Evolutionary conservation across 2,329 filamentous ascomycete species (phyloP), one percentile per base, ranked within the genome.

Genomic region (Pyricularia grisea): DNA sequence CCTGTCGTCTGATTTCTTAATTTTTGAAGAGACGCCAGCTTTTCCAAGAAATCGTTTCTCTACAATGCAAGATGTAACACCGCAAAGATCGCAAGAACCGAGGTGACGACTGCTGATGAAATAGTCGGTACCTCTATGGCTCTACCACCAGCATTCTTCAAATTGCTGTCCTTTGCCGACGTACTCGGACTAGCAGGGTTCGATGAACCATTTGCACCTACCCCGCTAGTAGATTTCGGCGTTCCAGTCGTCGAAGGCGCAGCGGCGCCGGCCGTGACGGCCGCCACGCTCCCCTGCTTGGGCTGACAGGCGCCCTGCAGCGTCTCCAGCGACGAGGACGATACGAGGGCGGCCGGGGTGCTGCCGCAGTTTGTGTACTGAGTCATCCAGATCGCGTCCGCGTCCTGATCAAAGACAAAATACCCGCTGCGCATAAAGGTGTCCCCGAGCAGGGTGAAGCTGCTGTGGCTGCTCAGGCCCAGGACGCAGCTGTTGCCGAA

Each of bases 391-490:
- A 84, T 78, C 27, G 76, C 77, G 72, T 84, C 76, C 69, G 79
- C 79, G 63, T 83, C 81, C 69, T 85, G 80, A 72, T 87, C 84
- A 68, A 86, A 85, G 68, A 86, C 83, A 67, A 80, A 83, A 71
- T 86, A 87, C 27, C 84, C 84, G 12, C 83, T 85, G 36, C 86
- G 81, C 71, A 88, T 71, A 74, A 88, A 86, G 0, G 85, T 86
- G 72, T 87, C 86, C 12, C 86, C 86, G n/a, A 88, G 78, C n/a
- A 88, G 76, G 61, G 79, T 79, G 72, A 85, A 86, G 31, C 79
- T 78, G 7, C 79, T 75, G 72, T 79, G 84, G 10, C 81, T 78
- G 71, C 79, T 78, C 70, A 86, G 80, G 9, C 84, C 84, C n/a
- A 86, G 75, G 68, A 82, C 84, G 73, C 84, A 86, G 12, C 66